A percentile compares a stretch with the other conserved stretches of the same genome.
Conservation (phyloP, 208 protist genomes). For the Leishmania tarentolae region DNA sequence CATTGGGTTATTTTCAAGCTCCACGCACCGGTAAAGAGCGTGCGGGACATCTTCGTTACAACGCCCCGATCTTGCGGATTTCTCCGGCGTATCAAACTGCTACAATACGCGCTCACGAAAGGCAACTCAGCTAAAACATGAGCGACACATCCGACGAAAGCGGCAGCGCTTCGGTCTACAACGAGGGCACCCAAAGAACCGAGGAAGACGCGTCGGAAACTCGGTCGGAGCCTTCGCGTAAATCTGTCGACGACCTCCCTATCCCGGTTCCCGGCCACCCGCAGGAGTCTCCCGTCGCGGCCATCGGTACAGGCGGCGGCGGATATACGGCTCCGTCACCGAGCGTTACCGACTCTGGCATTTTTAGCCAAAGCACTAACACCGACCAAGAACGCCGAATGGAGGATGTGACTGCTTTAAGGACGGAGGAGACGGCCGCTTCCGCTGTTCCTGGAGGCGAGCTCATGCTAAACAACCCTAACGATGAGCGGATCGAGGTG, state of each 20-base stretch:
- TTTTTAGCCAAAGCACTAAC: background rate
- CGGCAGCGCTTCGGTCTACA: constrained; percentile 25
- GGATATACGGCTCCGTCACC: background rate
- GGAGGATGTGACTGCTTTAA: constrained; percentile 6
- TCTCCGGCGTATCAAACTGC: background rate
- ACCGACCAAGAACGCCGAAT: background rate
- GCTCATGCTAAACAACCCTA: constrained; percentile 83
- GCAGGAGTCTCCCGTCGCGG: background rate
- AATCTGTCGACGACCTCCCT: constrained; percentile 6
- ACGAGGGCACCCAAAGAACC: constrained; percentile 21
- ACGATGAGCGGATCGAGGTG: constrained; percentile 86
- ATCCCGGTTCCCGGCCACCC: constrained; percentile 14
- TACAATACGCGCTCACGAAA: background rate
- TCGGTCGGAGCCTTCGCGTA: background rate
- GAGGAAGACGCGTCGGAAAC: constrained; percentile 20
- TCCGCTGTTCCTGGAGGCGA: constrained; percentile 30
- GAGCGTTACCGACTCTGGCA: constrained; percentile 1
- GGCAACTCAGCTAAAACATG: constrained; percentile 14
- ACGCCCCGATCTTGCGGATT: background rate
- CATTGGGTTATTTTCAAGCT: background rate
- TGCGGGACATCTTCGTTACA: background rate
- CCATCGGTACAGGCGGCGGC: background rate
- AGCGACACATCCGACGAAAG: constrained; percentile 18
- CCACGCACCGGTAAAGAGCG: background rate
- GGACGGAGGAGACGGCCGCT: background rate